These are phyloP conservation scores for Golubevia pallescens DNA, from an alignment of 1,284 basidiomycete species.

Conservation along the genomic window DNA sequence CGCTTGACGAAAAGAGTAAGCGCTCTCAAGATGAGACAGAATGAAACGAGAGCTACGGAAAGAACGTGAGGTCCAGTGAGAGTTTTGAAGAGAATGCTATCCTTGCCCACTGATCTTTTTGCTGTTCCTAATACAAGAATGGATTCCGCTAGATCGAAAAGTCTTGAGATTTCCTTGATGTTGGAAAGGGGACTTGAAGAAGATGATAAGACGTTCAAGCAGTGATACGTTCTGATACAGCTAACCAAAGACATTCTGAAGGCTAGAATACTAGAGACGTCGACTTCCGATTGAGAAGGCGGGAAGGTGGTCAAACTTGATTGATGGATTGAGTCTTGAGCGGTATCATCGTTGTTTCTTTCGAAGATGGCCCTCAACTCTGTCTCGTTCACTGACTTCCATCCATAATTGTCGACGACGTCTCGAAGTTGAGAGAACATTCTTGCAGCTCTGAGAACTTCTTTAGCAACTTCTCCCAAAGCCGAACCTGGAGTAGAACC, in stretches of 20 bases:
- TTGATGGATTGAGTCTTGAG: slow-evolving; percentile 17
- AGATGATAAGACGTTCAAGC: slow-evolving; percentile 22
- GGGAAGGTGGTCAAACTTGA: slow-evolving; percentile 4
- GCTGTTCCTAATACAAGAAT: slow-evolving; percentile 24
- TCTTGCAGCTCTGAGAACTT: slow-evolving; percentile 27
- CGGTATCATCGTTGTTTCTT: slow-evolving; percentile 13
- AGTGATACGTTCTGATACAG: slow-evolving; percentile 23
- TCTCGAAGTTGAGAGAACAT: slow-evolving; percentile 33
- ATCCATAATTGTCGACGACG: slow-evolving; percentile 24
- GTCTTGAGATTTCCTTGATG: slow-evolving; percentile 16
- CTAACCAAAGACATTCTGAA: slow-evolving; percentile 22
- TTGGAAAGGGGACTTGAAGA: slow-evolving; percentile 13
- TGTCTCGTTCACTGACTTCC: slow-evolving; percentile 25
- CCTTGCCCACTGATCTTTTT: slow-evolving; percentile 24
- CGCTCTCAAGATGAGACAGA: slow-evolving; percentile 21
- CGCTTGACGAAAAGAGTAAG: slow-evolving; percentile 18
- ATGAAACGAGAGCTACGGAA: slow-evolving; percentile 19
- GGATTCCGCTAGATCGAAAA: slow-evolving; percentile 22
- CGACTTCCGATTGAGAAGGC: slow-evolving; percentile 1
- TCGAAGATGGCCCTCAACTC: slow-evolving; percentile 28
- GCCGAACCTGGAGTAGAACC: slow-evolving; percentile 18
- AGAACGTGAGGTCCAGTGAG: slow-evolving; percentile 27
- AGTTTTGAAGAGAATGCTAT: slow-evolving; percentile 24
- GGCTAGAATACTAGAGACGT: slow-evolving; percentile 13
- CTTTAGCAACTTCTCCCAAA: slow-evolving; percentile 20